Evolutionary conservation across 2,329 filamentous ascomycete genomes (phyloP), one percentile per base, ranked within the genome.

Genomic region (Elsinoe batatas): DNA sequence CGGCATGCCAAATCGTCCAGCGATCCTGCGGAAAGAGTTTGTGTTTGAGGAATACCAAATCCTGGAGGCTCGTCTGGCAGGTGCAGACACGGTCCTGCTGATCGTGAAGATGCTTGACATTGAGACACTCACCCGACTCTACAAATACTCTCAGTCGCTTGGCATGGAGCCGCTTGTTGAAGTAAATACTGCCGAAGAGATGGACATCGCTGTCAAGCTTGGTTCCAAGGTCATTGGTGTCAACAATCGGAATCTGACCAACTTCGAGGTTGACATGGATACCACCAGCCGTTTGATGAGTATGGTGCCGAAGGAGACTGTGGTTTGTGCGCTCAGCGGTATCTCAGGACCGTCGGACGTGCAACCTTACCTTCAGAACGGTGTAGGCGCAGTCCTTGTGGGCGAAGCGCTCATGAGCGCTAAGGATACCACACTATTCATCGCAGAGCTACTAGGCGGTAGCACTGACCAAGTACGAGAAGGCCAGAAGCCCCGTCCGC

Each of bases 41-140:
- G 83, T 98, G 38, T 98, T 97, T 65, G 91, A 97, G 44, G 90
- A 97, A 68, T 98, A 98, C 67, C 93, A 98, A 70, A 97, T 98
- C 54, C 78, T 98, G 5, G 93, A 98, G 71, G 93, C 91, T 26
- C 81, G 94, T 47, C 74, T 98, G 56, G 90, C 91, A 11, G 93
- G 93, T 61, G 93, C 93, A 6, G 91, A 98, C 70, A 96, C 91
- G 0, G 85, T 98, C 15, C 77, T 98, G 22, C 79, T 98, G 17
- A 98, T 98, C 62, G 93, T 98, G 53, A 98, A 98, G 76, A 98
- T 98, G 93, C 81, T 98, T 10, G 85, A 91, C 58, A 74, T 80
- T 22, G 81, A 82, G 26, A 77, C 87, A 3, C 77, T 98, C 32
- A 82, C 83, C 57, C 79, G 81, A 43, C 76, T 98, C 10, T 98